These are phyloP conservation scores for Microcos paniculata DNA, from an alignment of 345 rosid species.

Conservation along the genomic window DNA sequence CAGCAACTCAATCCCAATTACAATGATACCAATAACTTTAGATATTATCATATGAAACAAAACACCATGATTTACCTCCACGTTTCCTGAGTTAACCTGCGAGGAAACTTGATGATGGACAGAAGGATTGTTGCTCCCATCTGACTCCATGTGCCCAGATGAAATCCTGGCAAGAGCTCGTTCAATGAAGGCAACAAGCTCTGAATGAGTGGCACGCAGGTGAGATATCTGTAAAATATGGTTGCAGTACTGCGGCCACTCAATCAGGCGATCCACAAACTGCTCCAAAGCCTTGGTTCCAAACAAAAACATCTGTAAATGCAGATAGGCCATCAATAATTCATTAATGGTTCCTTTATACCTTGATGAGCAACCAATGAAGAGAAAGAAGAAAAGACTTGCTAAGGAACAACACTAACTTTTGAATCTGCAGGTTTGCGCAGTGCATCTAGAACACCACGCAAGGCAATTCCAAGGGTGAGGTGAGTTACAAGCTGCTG, in stretches of 20 bases:
- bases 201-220: slow-evolving; percentile 75
- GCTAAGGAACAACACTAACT: slow-evolving; percentile 41
- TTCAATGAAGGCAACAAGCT: slow-evolving; percentile 87
- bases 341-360: background rate
- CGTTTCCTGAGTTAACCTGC: slow-evolving; percentile 50
- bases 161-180: slow-evolving; percentile 83
- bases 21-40: background rate
- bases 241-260: slow-evolving; percentile 98
- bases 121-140: slow-evolving; percentile 45
- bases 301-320: slow-evolving; percentile 87
- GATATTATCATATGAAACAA: background rate
- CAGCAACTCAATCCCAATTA: background rate
- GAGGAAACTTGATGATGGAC: slow-evolving; percentile 48
- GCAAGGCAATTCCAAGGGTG: slow-evolving; percentile 90
- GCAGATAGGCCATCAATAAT: slow-evolving; percentile 11
- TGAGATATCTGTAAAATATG: slow-evolving; percentile 98
- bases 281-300: slow-evolving; percentile 96
- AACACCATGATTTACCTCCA: slow-evolving; percentile 51
- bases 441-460: slow-evolving; percentile 88
- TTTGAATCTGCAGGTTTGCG: slow-evolving; percentile 99
- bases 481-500: slow-evolving; percentile 94
- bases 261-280: slow-evolving; percentile 90
- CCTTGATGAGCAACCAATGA: background rate
- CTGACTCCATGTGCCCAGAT: slow-evolving; percentile 70
- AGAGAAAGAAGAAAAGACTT: slow-evolving; percentile 8